Conservation (phyloP, 768 basidiomycete species). For the Boletus pseudo-olivaceus region DNA sequence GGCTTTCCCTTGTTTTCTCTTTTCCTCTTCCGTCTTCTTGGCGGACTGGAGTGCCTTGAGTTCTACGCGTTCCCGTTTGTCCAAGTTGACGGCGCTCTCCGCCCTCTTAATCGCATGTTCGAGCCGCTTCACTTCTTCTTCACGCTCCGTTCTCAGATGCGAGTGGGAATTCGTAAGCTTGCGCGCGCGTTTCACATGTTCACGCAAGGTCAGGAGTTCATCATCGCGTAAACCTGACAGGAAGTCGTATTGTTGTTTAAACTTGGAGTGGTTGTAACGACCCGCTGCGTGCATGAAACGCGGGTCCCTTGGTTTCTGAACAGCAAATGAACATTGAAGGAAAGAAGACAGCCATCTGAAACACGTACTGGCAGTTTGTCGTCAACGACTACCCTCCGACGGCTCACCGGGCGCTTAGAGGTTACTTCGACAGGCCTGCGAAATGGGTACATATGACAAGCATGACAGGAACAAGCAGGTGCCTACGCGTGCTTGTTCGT, state of each 20-base stretch:
- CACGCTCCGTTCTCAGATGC: constrained; percentile 55
- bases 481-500: constrained; percentile 85
- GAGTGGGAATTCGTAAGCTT: constrained; percentile 62
- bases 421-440: constrained; percentile 75
- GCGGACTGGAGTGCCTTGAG: constrained; percentile 53
- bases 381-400: constrained; percentile 68
- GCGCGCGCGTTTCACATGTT: constrained; percentile 63
- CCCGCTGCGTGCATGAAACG: constrained; percentile 78
- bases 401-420: constrained; percentile 80
- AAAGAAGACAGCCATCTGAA: constrained; percentile 2
- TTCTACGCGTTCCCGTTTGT: constrained; percentile 67
- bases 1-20: constrained; percentile 71
- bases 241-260: constrained; percentile 71
- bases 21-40: constrained; percentile 50
- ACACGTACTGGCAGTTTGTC: constrained; percentile 55
- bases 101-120: constrained; percentile 72
- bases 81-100: constrained; percentile 74
- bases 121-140: constrained; percentile 64
- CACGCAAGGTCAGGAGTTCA: constrained; percentile 64
- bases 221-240: constrained; percentile 58
- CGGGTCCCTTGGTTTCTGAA: constrained; percentile 79
- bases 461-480: not conserved
- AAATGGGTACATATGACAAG: not conserved
- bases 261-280: constrained; percentile 59
- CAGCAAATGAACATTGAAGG: not conserved